Evolutionary conservation across 192 early-diverging fungal species (phyloP), one percentile per base, ranked within the genome.

Genomic region (Phycomyces blakesleeanus): DNA sequence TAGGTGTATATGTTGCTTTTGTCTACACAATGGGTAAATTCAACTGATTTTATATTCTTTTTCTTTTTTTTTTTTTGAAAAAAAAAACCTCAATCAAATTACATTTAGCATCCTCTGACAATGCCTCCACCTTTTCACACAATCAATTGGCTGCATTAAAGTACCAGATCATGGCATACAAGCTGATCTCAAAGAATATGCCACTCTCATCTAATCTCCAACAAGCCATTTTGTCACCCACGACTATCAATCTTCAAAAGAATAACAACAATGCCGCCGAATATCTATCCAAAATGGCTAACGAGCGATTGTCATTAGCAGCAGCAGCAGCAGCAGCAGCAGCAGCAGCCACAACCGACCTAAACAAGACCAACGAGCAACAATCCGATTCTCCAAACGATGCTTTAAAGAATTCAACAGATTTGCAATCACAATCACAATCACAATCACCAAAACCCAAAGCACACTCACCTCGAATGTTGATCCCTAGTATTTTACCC

Each of bases 111-210:
- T 9, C 3, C 0, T 12, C 56, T 29, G 40, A 8, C 34, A 22
- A 22, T 26, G 18, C 39, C 34, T 64, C 71, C 8, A 70, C 75
- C 22, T 83, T 90, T 59, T 79, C 83, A 3, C 57, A 62, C 26
- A 83, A 81, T 29, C 91, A 97, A 57, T 59, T 91, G 21, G 74
- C 79, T 10, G 78, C 81, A 10, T 78, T 97, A 24, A 85, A 88
- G 65, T 80, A 79, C 59, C 95, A 97, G 59, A 94, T 94, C 58
- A 77, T 90, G 39, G 92, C 91, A 34, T 95, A 88, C 75, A 90
- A 93, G 57, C 76, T 90, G 22, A 84, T 94, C 40, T 81, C 90
- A 34, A 79, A 80, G 66, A 94, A 93, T 73, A 78, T 90, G 77
- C 84, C 89, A 9, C 71, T 97, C 12, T 92, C 93, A 53, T 69